Evolutionary conservation across 352 stramenopile species (phyloP).

Genomic region (Phytophthora rubi): DNA sequence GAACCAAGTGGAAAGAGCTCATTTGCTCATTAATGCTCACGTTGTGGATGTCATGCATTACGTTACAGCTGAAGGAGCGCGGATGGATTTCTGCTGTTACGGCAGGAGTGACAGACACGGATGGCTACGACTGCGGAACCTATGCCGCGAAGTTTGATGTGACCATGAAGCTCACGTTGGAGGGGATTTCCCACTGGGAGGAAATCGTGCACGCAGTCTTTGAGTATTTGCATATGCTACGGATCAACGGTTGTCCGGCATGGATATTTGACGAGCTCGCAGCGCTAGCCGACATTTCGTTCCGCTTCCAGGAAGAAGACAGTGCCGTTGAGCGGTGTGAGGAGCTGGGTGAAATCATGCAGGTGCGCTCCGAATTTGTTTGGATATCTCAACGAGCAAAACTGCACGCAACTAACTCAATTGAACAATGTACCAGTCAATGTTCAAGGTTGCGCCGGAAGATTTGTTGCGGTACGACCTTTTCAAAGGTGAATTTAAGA

Average conservation of each 20-base stretch:
- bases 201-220: slow-evolving; percentile 70
- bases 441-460: slow-evolving; percentile 57
- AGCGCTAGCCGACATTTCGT: slow-evolving; percentile 72
- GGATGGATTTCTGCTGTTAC: slow-evolving; percentile 83
- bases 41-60: background rate
- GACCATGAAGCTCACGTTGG: slow-evolving; percentile 73
- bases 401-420: slow-evolving; percentile 4
- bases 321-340: slow-evolving; percentile 73
- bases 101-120: slow-evolving; percentile 72
- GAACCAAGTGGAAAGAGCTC: background rate
- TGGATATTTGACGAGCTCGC: slow-evolving; percentile 83
- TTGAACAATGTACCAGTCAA: slow-evolving; percentile 37
- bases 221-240: slow-evolving; percentile 72
- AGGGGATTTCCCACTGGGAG: slow-evolving; percentile 68
- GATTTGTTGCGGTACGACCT: slow-evolving; percentile 74
- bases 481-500: slow-evolving; percentile 62
- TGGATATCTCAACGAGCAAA: background rate
- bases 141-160: slow-evolving; percentile 75
- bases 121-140: slow-evolving; percentile 74
- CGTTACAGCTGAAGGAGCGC: slow-evolving; percentile 67
- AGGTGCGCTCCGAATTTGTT: slow-evolving; percentile 36
- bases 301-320: slow-evolving; percentile 78
- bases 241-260: slow-evolving; percentile 50
- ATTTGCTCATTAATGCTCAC: background rate
- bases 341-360: slow-evolving; percentile 78